Base-by-base conservation (phyloP, 2,329 filamentous ascomycete genomes). In the Xylariaceae sp. region DNA sequence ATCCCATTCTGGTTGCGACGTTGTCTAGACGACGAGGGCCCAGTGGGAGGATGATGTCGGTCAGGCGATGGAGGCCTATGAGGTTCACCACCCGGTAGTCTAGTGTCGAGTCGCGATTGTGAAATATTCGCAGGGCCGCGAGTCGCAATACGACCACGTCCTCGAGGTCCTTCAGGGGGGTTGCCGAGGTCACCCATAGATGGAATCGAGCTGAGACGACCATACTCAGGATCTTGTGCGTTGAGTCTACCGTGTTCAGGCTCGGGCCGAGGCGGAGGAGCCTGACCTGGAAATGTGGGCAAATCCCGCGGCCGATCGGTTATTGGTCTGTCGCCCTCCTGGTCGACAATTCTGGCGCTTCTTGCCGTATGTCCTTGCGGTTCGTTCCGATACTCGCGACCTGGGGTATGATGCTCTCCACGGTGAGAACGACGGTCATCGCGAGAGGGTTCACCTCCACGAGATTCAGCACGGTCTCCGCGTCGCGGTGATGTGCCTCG, bases 211-310 rank as follows among this genome's bases (percentile, higher is more conserved):
- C 83, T 86, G 41, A 87, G 73, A 2, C 84, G 81, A 23, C 84
- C 84, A 61, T 86, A 86, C 50, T 81, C 84, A 13, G 81, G 80
- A 66, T 87, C 84, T 59, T 84, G 79, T 55, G 81, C 78, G 49
- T 73, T 75, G 16, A 77, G 61, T 57, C 78, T 73, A 30, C 76
- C 75, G 60, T 82, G 77, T 39, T 84, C 81, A 3, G 72, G 61
- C 24, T 85, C 82, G 2, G 70, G 67, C 32, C 75, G 74, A 20
- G 73, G 53, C 21, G 50, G 30, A 42, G 66, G 44, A 39, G 68
- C 55, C 27, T 67, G 73, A 33, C 63, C 71, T 59, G 68, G 74
- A 65, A 73, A 82, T 52, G 64, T 59, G 11, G 52, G 58, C 51
- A 69, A 51, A 8, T 81, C 77, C 27, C 77, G 72, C 15, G 70